phyloP scores from a whole-genome alignment of 2,329 filamentous ascomycete genomes.

The Daldinia eschscholtzii region DNA sequence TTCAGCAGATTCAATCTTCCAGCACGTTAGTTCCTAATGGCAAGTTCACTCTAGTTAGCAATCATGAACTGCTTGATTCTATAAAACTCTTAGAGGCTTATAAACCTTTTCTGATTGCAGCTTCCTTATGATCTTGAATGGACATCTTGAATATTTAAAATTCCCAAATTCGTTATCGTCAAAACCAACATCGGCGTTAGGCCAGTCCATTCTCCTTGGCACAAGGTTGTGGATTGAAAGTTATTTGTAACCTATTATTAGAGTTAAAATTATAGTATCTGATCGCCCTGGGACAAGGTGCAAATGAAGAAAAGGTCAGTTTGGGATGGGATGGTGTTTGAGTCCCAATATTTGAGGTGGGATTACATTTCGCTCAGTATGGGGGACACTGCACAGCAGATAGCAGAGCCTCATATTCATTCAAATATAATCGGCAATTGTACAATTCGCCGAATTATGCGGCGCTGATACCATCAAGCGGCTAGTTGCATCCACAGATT shows the following conservation, averaged over 20 bases:
- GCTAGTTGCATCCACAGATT: slow-evolving; percentile 7
- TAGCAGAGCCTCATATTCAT: slow-evolving; percentile 27
- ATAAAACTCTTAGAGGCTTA: background rate
- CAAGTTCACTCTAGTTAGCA: background rate
- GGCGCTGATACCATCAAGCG: slow-evolving; percentile 15
- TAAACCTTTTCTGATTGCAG: slow-evolving; percentile 7
- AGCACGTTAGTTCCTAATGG: slow-evolving; percentile 13
- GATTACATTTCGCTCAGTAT: background rate
- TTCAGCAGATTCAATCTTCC: slow-evolving; percentile 11
- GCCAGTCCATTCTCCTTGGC: slow-evolving; percentile 25
- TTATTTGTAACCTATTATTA: background rate
- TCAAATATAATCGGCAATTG: slow-evolving; percentile 15
- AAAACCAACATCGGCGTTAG: slow-evolving; percentile 10
- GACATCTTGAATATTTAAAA: slow-evolving; percentile 12
- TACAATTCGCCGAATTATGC: slow-evolving; percentile 19
- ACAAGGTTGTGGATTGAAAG: background rate
- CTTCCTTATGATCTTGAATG: slow-evolving; percentile 30
- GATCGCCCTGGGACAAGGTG: background rate
- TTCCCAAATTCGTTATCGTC: slow-evolving; percentile 16
- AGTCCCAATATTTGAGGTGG: background rate
- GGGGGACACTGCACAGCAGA: background rate
- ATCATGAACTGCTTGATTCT: background rate
- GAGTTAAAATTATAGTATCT: background rate
- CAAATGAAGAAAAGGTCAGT: background rate
- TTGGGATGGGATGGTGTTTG: background rate